Base-by-base conservation (phyloP, 2,329 filamentous ascomycete species). In the Biscogniauxia mediterranea region DNA sequence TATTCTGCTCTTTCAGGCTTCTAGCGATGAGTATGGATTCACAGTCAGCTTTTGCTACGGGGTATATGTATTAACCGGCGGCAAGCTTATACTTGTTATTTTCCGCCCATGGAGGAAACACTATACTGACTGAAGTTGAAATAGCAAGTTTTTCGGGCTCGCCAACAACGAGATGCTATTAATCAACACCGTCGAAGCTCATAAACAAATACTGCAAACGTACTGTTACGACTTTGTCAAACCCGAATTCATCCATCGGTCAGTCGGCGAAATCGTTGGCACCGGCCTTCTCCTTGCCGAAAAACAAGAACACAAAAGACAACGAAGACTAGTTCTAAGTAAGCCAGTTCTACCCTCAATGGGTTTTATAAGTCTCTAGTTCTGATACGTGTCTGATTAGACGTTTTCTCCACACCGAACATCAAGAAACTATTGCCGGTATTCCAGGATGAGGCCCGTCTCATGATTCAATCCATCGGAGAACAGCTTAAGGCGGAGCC, bases 251-350 rank as follows among this genome's bases (percentile, higher is more conserved):
- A 71, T 71, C 46, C 60, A 55, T 17, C 64, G 69, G 6, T 56
- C 74, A 6, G 62, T 71, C 1, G 68, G 64, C 17, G 69, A 69
- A 53, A 69, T 72, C 46, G 62, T 69, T 9, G 71, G 71, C 5
- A 64, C 61, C 4, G 77, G 76, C 1, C 68, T 79, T 6, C 70
- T 75, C 2, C 78, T 78, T 54, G 65, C 71, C 2, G 74, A 78
- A 51, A 74, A 72, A 20, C 71, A 73, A 17, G 68, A 72, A 46
- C 76, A 79, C 56, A 73, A 73, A 55, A 62, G 61, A 25, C 72
- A 76, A 32, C 68, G 76, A 46, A 73, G 68, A 19, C 63, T 74
- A 54, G 63, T 80, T 20, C 70, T 69, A 49, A 72, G 68, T 63
- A 60, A 52, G 66, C 60, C 42, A 38, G 9, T 21, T 11, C 5